These are phyloP conservation scores for Viola odorata DNA, from an alignment of 345 rosid species.

Conservation along the genomic window DNA sequence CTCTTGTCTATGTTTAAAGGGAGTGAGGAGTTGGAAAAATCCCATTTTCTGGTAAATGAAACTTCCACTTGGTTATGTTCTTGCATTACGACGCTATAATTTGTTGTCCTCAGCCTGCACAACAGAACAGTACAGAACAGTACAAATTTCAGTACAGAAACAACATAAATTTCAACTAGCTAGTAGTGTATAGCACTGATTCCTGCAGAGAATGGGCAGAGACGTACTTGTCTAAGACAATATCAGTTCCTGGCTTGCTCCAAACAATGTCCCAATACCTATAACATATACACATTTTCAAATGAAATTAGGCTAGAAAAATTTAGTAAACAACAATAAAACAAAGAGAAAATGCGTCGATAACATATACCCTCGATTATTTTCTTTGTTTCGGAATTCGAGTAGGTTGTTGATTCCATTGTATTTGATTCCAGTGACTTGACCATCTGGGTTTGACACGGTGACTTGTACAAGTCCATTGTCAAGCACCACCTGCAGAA, in stretches of 20 bases:
- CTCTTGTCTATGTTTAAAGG: constrained; percentile 88
- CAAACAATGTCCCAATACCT: constrained; percentile 25
- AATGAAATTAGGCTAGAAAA: neutral
- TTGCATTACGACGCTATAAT: constrained; percentile 1
- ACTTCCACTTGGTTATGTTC: constrained; percentile 21
- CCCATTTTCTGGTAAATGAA: constrained; percentile 29
- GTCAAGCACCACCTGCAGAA: constrained; percentile 15
- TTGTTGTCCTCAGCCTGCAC: constrained; percentile 50
- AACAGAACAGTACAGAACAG: neutral
- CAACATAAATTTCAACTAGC: neutral
- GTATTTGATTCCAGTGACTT: constrained; percentile 9
- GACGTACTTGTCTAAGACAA: constrained; percentile 8
- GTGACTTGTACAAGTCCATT: constrained; percentile 15
- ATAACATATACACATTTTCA: neutral
- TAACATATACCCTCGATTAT: constrained; percentile 11
- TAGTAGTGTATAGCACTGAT: too few species aligned
- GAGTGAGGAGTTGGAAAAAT: constrained; percentile 21
- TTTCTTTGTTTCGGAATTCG: constrained; percentile 1
- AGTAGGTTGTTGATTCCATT: constrained; percentile 16
- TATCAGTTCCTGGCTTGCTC: constrained; percentile 6
- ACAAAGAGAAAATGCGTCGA: neutral
- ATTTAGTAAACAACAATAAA: neutral
- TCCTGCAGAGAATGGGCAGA: neutral
- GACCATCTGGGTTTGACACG: constrained; percentile 12
- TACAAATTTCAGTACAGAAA: neutral